Percentiles rank a stretch among this genome's conserved stretches.
These are phyloP conservation scores for Oryza brachyantha DNA, from an alignment of 176 grass and related monocot species.

Conservation along the genomic window DNA sequence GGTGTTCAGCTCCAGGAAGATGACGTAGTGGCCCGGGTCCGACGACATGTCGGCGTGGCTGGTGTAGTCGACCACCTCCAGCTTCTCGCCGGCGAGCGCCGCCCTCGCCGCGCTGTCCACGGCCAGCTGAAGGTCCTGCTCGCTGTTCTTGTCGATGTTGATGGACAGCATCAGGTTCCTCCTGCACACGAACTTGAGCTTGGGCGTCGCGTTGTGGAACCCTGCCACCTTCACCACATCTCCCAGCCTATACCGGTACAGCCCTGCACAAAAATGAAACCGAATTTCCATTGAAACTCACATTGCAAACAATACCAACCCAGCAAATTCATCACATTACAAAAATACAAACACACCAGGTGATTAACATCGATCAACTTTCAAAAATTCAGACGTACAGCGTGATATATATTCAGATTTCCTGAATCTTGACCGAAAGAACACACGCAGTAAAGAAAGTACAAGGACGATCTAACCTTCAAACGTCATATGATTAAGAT, in stretches of 20 bases:
- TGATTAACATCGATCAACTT: neutral
- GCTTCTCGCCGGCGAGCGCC: slow-evolving; percentile 65
- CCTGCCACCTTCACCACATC: slow-evolving; percentile 71
- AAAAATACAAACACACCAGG: no score
- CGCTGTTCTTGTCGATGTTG: slow-evolving; percentile 97
- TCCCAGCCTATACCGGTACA: slow-evolving; percentile 78
- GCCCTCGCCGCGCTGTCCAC: slow-evolving; percentile 48
- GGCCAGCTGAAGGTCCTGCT: slow-evolving; percentile 73
- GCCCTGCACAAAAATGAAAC: slow-evolving; percentile 48
- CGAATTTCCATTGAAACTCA: no score
- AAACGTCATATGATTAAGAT: neutral
- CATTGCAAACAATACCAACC: no score
- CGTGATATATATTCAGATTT: neutral
- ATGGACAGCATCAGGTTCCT: slow-evolving; percentile 64
- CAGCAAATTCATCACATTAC: no score
- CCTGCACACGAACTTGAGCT: slow-evolving; percentile 76
- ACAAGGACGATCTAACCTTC: neutral
- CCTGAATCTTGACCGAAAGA: neutral
- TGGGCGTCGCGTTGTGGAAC: slow-evolving; percentile 86
- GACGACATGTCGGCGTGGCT: slow-evolving; percentile 59
- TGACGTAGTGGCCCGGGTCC: slow-evolving; percentile 69
- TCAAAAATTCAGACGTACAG: neutral
- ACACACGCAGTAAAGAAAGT: neutral
- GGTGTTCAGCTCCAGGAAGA: slow-evolving; percentile 81
- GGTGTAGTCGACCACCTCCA: slow-evolving; percentile 84